phyloP scores from a whole-genome alignment of 306 rosid genomes.

The Pachyrhizus erosus region DNA sequence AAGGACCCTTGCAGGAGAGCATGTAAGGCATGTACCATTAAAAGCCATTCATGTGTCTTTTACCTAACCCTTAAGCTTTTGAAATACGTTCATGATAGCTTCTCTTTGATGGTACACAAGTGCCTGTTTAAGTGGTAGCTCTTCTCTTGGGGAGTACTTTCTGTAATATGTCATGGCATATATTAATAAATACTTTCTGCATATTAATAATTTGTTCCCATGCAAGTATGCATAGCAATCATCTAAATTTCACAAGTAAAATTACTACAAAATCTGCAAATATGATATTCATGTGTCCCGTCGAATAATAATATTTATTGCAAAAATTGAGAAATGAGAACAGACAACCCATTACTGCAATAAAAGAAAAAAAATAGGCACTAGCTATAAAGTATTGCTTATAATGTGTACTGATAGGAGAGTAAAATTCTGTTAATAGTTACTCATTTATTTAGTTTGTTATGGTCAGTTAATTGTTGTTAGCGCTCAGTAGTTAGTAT shows the following conservation, averaged over 20 bases:
- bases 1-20: background rate
- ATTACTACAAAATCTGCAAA: background rate
- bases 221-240: background rate
- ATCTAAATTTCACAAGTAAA: slow-evolving; percentile 5
- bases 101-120: slow-evolving; percentile 11
- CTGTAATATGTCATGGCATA: background rate
- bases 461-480: too few relatives aligned
- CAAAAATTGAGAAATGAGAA: background rate
- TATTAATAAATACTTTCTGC: background rate
- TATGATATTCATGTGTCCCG: background rate
- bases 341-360: background rate
- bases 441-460: too few relatives aligned
- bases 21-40: background rate
- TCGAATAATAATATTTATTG: background rate
- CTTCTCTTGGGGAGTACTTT: background rate
- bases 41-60: background rate
- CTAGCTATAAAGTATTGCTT: slow-evolving; percentile 1
- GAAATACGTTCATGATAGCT: background rate
- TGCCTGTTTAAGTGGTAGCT: slow-evolving; percentile 32
- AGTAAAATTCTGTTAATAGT: too few relatives aligned
- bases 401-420: slow-evolving; percentile 6
- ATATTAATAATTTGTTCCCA: background rate
- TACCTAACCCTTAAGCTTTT: background rate
- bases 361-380: background rate
- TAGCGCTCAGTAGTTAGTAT: too few relatives aligned